phyloP scores from a whole-genome alignment of 352 stramenopile genomes.

The Peronospora farinosa region DNA sequence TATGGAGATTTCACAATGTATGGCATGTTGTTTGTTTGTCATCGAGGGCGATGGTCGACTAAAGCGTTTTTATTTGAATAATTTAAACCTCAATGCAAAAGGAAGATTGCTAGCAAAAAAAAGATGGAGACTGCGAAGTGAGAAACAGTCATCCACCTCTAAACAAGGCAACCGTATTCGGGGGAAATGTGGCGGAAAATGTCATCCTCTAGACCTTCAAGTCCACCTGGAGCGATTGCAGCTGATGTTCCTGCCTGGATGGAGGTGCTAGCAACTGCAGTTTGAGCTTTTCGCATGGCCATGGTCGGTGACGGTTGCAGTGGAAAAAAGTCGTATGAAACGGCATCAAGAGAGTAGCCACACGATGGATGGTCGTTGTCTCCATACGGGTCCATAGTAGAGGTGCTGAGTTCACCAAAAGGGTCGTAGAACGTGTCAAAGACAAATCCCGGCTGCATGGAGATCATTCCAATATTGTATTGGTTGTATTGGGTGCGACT shows the following conservation, averaged over 20 bases:
- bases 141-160: slow-evolving; percentile 22
- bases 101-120: slow-evolving; percentile 16
- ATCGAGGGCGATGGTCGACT: neutral
- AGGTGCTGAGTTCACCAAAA: slow-evolving; percentile 34
- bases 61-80: slow-evolving; percentile 29
- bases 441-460: slow-evolving; percentile 21
- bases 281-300: slow-evolving; percentile 29
- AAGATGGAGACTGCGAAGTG: slow-evolving; percentile 11
- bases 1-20: too few relatives aligned
- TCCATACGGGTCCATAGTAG: slow-evolving; percentile 40
- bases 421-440: slow-evolving; percentile 42
- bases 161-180: slow-evolving; percentile 79
- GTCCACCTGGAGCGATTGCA: slow-evolving; percentile 9
- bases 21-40: too few relatives aligned
- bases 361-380: slow-evolving; percentile 45
- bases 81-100: slow-evolving; percentile 30
- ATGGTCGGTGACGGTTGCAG: slow-evolving; percentile 44
- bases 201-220: slow-evolving; percentile 52
- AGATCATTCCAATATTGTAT: slow-evolving; percentile 17
- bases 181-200: slow-evolving; percentile 83
- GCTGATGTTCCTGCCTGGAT: slow-evolving; percentile 8
- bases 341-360: slow-evolving; percentile 42
- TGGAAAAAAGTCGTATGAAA: slow-evolving; percentile 50
- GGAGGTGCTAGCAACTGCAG: slow-evolving; percentile 1
- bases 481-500: slow-evolving; percentile 24